Evolutionary conservation across 2,329 filamentous ascomycete species (phyloP).

Genomic region (Ramularia endophylla): DNA sequence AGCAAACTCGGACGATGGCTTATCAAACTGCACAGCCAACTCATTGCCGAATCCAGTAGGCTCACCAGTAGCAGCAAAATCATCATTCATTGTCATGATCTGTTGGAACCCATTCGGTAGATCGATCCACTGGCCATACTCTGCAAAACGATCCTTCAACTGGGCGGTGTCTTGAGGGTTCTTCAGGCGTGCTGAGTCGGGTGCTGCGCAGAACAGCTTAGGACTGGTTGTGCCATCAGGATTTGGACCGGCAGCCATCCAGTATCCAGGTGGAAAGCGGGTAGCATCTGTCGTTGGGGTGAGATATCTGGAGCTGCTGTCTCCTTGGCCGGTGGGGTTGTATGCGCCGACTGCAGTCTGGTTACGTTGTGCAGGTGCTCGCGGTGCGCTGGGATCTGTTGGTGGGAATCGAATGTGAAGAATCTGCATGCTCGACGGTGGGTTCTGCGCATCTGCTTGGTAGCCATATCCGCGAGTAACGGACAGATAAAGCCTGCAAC

Average conservation of each 20-base stretch:
- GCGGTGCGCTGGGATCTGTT: constrained; percentile 26
- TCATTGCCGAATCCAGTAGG: constrained; percentile 89
- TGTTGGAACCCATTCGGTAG: constrained; percentile 70
- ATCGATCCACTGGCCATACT: constrained; percentile 74
- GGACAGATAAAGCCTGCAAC: constrained; percentile 86
- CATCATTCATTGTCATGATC: constrained; percentile 67
- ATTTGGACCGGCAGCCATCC: constrained; percentile 69
- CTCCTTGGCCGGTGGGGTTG: constrained; percentile 20
- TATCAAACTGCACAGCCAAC: constrained; percentile 90
- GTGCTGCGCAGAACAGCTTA: constrained; percentile 75
- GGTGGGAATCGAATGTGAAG: constrained; percentile 95
- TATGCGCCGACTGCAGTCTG: constrained; percentile 18
- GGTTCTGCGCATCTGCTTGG: constrained; percentile 55
- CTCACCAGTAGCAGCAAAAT: constrained; percentile 62
- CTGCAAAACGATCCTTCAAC: constrained; percentile 59
- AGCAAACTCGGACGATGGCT: constrained; percentile 74
- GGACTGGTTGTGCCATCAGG: constrained; percentile 42
- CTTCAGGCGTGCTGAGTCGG: constrained; percentile 68
- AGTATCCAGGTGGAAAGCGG: constrained; percentile 80
- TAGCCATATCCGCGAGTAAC: constrained; percentile 69
- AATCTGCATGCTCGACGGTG: constrained; percentile 95
- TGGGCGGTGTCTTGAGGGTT: constrained; percentile 37
- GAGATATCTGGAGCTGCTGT: constrained; percentile 32
- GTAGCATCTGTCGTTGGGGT: constrained; percentile 31
- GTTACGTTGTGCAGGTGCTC: constrained; percentile 12